These are phyloP conservation scores for Simplicillium sp. DNA, from an alignment of 2,329 filamentous ascomycete species.

Conservation along the genomic window DNA sequence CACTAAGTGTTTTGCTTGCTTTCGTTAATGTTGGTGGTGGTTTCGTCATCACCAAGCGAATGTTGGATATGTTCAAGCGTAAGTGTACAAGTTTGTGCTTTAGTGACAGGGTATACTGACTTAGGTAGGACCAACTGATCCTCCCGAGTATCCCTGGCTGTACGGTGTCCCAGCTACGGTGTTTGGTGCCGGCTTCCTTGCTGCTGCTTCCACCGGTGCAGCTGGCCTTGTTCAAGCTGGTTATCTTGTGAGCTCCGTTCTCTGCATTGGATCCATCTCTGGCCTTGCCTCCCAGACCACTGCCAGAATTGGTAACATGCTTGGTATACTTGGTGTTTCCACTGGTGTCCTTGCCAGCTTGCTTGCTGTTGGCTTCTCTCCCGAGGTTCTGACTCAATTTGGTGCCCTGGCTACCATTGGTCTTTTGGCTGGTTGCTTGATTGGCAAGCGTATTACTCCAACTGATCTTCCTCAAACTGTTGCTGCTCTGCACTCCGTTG, in stretches of 20 bases:
- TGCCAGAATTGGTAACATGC: conserved; percentile 73
- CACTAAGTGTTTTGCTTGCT: conserved; percentile 70
- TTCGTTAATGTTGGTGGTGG: conserved; percentile 86
- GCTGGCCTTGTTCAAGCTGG: conserved; percentile 80
- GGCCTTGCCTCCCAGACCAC: conserved; percentile 75
- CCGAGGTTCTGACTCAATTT: conserved; percentile 73
- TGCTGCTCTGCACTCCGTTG: conserved; percentile 80
- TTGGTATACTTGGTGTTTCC: conserved; percentile 78
- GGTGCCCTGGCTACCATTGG: conserved; percentile 66
- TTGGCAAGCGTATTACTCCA: conserved; percentile 79
- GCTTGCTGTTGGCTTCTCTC: conserved; percentile 69
- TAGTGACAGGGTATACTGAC: conserved; percentile 7
- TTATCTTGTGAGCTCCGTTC: conserved; percentile 73
- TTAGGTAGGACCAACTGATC: conserved; percentile 60
- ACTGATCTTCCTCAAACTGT: conserved; percentile 86
- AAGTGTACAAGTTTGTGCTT: conserved; percentile 13
- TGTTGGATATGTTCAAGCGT: conserved; percentile 87
- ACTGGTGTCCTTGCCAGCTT: conserved; percentile 78
- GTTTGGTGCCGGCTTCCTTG: conserved; percentile 74
- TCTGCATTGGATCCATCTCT: conserved; percentile 79
- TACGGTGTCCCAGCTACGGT: conserved; percentile 69
- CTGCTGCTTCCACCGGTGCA: conserved; percentile 70
- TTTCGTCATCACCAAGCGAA: conserved; percentile 85
- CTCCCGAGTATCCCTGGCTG: conserved; percentile 80
- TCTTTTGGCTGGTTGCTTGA: conserved; percentile 57